Conservation (phyloP, 805 yeast species). For the Myxozyma nipponensis region DNA sequence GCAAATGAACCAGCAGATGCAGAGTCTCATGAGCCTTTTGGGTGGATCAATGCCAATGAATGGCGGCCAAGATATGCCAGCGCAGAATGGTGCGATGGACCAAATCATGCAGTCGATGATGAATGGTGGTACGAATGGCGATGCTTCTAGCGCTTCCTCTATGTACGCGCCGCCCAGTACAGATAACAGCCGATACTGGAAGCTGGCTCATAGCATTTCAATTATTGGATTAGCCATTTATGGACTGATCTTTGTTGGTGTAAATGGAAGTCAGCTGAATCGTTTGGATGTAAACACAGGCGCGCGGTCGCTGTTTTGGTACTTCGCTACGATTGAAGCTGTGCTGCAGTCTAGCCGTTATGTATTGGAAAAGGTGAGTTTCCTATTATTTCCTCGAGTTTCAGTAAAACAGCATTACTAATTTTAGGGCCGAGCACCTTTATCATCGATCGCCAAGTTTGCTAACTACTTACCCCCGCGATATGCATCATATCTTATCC, state of each 20-base stretch:
- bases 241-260: constrained; percentile 7
- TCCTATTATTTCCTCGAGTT: not conserved
- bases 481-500: constrained; percentile 24
- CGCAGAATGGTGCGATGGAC: not conserved
- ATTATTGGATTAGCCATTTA: constrained; percentile 14
- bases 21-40: constrained; percentile 6
- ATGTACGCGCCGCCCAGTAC: not conserved
- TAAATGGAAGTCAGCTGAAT: constrained; percentile 14
- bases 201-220: constrained; percentile 3
- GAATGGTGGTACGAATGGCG: not conserved
- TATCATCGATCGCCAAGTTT: constrained; percentile 26
- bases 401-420: too few relatives aligned
- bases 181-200: constrained; percentile 14
- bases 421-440: constrained; percentile 28
- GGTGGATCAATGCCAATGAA: not conserved
- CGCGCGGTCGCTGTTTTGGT: constrained; percentile 11
- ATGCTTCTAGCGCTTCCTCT: not conserved
- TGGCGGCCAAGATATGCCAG: not conserved
- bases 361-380: constrained; percentile 19
- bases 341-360: constrained; percentile 21
- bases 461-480: constrained; percentile 28
- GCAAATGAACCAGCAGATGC: constrained; percentile 1
- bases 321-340: constrained; percentile 20
- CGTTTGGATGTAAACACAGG: constrained; percentile 7
- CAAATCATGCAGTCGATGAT: not conserved